Percentiles rank a stretch among this genome's conserved stretches.
These are phyloP conservation scores for Pistacia atlantica DNA, from an alignment of 345 rosid species.

Conservation along the genomic window DNA sequence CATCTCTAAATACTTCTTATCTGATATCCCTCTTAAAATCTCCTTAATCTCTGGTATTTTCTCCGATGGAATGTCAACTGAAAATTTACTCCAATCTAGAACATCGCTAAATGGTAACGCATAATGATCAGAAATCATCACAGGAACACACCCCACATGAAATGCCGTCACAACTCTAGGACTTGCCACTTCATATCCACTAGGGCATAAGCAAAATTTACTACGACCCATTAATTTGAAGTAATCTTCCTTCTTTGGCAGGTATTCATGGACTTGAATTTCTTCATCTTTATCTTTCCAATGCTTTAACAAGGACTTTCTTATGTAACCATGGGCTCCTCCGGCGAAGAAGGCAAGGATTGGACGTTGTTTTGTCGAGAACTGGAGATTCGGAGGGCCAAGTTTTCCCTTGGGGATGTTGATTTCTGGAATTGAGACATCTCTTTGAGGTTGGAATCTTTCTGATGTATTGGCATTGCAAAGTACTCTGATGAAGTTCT, in stretches of 20 bases:
- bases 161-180: constrained; percentile 52
- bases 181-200: constrained; percentile 71
- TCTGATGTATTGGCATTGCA: constrained; percentile 57
- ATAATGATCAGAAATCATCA: constrained; percentile 47
- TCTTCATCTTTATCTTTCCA: constrained; percentile 54
- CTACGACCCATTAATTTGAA: constrained; percentile 41
- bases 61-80: constrained; percentile 38
- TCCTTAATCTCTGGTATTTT: constrained; percentile 47
- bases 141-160: constrained; percentile 47
- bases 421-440: constrained; percentile 53
- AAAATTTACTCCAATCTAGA: constrained; percentile 52
- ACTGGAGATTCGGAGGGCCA: constrained; percentile 22
- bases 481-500: constrained; percentile 41
- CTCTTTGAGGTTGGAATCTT: constrained; percentile 41
- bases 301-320: constrained; percentile 33
- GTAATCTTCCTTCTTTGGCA: constrained; percentile 36
- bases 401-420: constrained; percentile 33
- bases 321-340: constrained; percentile 43
- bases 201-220: constrained; percentile 69
- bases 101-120: constrained; percentile 52
- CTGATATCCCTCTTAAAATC: constrained; percentile 44
- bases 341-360: constrained; percentile 54
- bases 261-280: constrained; percentile 44
- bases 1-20: constrained; percentile 39
- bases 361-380: constrained; percentile 23